Evolutionary conservation across 768 basidiomycete genomes (phyloP).

Genomic region (Saitozyma sp.): DNA sequence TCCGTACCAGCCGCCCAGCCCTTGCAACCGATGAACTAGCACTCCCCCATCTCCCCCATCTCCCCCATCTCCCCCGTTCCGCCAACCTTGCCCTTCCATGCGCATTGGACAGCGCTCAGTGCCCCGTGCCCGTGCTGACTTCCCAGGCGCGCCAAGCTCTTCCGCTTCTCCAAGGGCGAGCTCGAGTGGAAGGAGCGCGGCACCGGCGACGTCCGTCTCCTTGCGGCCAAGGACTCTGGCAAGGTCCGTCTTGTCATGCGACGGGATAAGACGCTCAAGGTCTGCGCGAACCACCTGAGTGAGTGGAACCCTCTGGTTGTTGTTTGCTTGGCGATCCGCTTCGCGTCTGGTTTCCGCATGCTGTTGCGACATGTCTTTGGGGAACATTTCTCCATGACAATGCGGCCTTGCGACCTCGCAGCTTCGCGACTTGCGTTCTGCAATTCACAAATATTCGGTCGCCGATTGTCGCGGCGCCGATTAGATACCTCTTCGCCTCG

Average conservation of each 20-base stretch:
- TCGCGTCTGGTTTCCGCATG: no score
- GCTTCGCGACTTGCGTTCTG: no score
- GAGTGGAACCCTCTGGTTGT: slow-evolving; percentile 38
- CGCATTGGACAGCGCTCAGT: background rate
- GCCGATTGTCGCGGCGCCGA: no score
- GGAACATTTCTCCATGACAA: no score
- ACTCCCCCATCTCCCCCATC: background rate
- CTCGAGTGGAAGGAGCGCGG: slow-evolving; percentile 98
- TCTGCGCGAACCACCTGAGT: slow-evolving; percentile 98
- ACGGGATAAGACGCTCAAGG: slow-evolving; percentile 99
- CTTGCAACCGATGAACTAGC: no score
- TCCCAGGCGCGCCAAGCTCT: slow-evolving; percentile 91
- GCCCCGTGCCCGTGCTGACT: slow-evolving; percentile 2
- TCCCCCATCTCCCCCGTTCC: background rate
- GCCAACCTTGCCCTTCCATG: background rate
- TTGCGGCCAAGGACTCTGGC: slow-evolving; percentile 82
- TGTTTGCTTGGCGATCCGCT: background rate
- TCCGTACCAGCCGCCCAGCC: no score
- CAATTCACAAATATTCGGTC: no score
- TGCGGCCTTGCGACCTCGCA: no score
- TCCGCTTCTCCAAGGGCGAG: slow-evolving; percentile 77
- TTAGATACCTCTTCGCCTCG: no score
- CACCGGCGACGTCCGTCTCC: slow-evolving; percentile 90
- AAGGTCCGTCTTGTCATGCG: slow-evolving; percentile 97
- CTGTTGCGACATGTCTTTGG: no score